Evolutionary conservation across 2,329 filamentous ascomycete genomes (phyloP).

Genomic region (Neobulgaria alba): DNA sequence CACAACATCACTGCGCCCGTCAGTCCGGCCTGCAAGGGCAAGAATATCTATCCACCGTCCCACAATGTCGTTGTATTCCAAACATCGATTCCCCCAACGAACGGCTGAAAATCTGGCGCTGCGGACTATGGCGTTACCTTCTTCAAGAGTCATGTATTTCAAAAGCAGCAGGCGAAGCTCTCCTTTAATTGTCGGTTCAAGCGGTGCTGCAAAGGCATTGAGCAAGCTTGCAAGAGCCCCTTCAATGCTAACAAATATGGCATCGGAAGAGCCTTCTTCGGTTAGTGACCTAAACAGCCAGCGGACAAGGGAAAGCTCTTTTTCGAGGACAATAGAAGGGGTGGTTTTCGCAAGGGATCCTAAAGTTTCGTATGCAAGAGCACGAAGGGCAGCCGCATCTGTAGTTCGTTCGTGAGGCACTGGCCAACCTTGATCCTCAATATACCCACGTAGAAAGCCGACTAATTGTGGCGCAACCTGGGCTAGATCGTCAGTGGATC

Average conservation of each 20-base stretch:
- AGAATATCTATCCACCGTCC: slow-evolving; percentile 86
- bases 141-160: slow-evolving; percentile 52
- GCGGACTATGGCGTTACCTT: slow-evolving; percentile 46
- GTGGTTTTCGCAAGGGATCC: slow-evolving; percentile 66
- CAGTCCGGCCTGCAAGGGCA: slow-evolving; percentile 57
- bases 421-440: slow-evolving; percentile 80
- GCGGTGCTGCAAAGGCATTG: slow-evolving; percentile 39
- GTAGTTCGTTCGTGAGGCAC: slow-evolving; percentile 46
- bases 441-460: slow-evolving; percentile 60
- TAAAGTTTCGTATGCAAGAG: slow-evolving; percentile 83
- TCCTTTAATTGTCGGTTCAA: slow-evolving; percentile 30
- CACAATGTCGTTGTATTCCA: slow-evolving; percentile 69
- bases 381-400: slow-evolving; percentile 60
- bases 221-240: slow-evolving; percentile 74
- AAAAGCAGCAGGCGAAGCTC: slow-evolving; percentile 47
- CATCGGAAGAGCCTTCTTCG: slow-evolving; percentile 65
- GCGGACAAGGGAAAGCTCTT: slow-evolving; percentile 45
- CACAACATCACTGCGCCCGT: slow-evolving; percentile 70
- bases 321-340: slow-evolving; percentile 45
- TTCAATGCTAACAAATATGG: slow-evolving; percentile 79
- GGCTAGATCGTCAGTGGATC: slow-evolving; percentile 49
- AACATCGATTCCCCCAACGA: slow-evolving; percentile 82
- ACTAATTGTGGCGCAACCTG: slow-evolving; percentile 62
- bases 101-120: slow-evolving; percentile 76
- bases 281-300: slow-evolving; percentile 82